These are phyloP conservation scores for Gentiana straminea DNA, from an alignment of 257 asterid species.

Conservation along the genomic window DNA sequence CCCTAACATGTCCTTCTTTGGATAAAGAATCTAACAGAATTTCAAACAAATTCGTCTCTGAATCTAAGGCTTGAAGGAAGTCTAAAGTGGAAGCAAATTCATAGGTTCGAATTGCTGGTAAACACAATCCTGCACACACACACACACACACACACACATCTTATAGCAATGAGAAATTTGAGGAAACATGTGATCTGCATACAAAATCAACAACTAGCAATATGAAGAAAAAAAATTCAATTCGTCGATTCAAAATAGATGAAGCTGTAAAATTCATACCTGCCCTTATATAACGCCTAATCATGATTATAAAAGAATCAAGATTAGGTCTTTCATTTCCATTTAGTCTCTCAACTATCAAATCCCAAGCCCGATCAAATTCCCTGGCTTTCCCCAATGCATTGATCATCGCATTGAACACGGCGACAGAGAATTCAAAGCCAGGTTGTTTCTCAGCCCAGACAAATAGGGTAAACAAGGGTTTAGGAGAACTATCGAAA, in stretches of 20 bases:
- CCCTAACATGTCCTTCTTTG: slow-evolving; percentile 65
- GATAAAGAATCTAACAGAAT: slow-evolving; percentile 68
- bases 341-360: slow-evolving; percentile 36
- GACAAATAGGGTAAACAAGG: slow-evolving; percentile 44
- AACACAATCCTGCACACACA: slow-evolving; percentile 41
- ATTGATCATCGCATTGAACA: slow-evolving; percentile 59
- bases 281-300: slow-evolving; percentile 71
- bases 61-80: slow-evolving; percentile 17
- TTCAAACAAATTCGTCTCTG: slow-evolving; percentile 37
- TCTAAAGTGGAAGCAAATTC: slow-evolving; percentile 47
- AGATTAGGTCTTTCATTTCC: slow-evolving; percentile 27
- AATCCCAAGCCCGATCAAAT: slow-evolving; percentile 67
- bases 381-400: slow-evolving; percentile 60
- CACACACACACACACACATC: neutral
- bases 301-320: slow-evolving; percentile 57
- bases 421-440: slow-evolving; percentile 26
- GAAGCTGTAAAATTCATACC: slow-evolving; percentile 25
- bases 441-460: slow-evolving; percentile 60
- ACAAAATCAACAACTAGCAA: too few species aligned
- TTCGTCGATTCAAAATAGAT: neutral
- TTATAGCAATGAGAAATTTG: too few species aligned
- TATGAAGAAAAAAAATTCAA: neutral
- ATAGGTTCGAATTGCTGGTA: slow-evolving; percentile 54
- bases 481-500: slow-evolving; percentile 60
- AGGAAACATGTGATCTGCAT: too few species aligned